Conservation (phyloP, 2,329 filamentous ascomycete genomes). For the Septoria petroselini region DNA sequence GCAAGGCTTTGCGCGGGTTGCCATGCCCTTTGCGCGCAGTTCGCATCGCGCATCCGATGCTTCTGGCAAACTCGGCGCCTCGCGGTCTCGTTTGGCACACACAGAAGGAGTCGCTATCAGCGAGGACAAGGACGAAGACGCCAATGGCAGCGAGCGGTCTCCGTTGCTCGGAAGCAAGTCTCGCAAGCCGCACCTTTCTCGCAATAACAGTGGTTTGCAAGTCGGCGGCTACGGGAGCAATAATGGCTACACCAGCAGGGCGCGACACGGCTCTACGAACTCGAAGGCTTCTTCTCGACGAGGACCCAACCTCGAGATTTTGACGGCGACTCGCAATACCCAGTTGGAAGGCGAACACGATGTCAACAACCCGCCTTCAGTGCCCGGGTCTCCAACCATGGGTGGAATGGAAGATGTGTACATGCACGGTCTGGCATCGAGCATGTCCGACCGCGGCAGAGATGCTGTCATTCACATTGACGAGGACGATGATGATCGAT, state of each 20-base stretch:
- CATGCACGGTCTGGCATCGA: slow-evolving; percentile 62
- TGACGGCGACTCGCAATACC: slow-evolving; percentile 17
- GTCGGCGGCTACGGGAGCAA: slow-evolving; percentile 11
- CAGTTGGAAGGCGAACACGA: slow-evolving; percentile 42
- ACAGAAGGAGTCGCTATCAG: slow-evolving; percentile 15
- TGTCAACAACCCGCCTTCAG: slow-evolving; percentile 64
- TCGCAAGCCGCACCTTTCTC: slow-evolving; percentile 35
- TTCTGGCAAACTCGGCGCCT: slow-evolving; percentile 9
- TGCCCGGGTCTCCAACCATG: slow-evolving; percentile 57
- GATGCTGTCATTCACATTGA: slow-evolving; percentile 54
- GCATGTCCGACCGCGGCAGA: slow-evolving; percentile 38
- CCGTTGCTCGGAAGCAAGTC: slow-evolving; percentile 48
- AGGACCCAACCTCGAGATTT: slow-evolving; percentile 11
- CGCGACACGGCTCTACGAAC: slow-evolving; percentile 30
- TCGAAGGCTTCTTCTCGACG: slow-evolving; percentile 31
- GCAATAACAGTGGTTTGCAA: slow-evolving; percentile 28
- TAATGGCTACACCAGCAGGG: slow-evolving; percentile 34
- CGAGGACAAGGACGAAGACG: slow-evolving; percentile 49
- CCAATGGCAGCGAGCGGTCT: slow-evolving; percentile 51
- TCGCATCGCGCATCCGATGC: slow-evolving; percentile 27
- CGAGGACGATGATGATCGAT: slow-evolving; percentile 33
- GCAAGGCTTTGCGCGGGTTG: slow-evolving; percentile 31
- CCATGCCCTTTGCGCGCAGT: slow-evolving; percentile 28
- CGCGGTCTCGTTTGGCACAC: slow-evolving; percentile 10
- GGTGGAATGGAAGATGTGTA: slow-evolving; percentile 62